Evolutionary conservation across 1,284 basidiomycete species (phyloP).

Genomic region (Trichosporon faecale): DNA sequence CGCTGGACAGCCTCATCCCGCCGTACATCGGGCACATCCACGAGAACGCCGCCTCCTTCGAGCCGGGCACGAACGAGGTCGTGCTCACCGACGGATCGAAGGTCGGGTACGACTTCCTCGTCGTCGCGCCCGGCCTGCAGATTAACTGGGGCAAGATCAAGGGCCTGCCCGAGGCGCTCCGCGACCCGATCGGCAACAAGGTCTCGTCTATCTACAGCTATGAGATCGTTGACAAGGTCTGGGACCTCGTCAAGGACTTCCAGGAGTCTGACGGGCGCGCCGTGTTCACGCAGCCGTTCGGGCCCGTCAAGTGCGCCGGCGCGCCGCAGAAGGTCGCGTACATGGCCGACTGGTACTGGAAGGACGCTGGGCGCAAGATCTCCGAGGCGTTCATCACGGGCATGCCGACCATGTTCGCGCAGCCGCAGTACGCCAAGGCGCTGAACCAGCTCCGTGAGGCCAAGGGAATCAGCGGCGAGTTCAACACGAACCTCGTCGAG

Average conservation of each 20-base stretch:
- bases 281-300: slow-evolving; percentile 94
- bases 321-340: slow-evolving; percentile 93
- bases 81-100: slow-evolving; percentile 66
- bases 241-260: slow-evolving; percentile 72
- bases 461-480: slow-evolving; percentile 74
- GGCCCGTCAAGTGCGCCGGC: slow-evolving; percentile 91
- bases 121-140: slow-evolving; percentile 85
- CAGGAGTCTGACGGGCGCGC: slow-evolving; percentile 67
- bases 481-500: slow-evolving; percentile 78
- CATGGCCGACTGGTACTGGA: slow-evolving; percentile 66
- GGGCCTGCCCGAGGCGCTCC: slow-evolving; percentile 74
- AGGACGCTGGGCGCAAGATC: slow-evolving; percentile 41
- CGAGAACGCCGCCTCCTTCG: slow-evolving; percentile 71
- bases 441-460: slow-evolving; percentile 72
- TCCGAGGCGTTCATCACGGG: slow-evolving; percentile 86
- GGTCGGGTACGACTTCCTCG: slow-evolving; percentile 78
- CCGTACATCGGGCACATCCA: slow-evolving; percentile 69
- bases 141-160: slow-evolving; percentile 72
- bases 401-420: slow-evolving; percentile 84
- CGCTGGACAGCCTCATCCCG: slow-evolving; percentile 68
- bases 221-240: slow-evolving; percentile 80
- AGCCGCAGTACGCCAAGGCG: slow-evolving; percentile 80
- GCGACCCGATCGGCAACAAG: slow-evolving; percentile 65
- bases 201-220: slow-evolving; percentile 93
- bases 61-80: slow-evolving; percentile 70